Evolutionary conservation across 306 rosid genomes (phyloP).

Genomic region (Lotus japonicus): DNA sequence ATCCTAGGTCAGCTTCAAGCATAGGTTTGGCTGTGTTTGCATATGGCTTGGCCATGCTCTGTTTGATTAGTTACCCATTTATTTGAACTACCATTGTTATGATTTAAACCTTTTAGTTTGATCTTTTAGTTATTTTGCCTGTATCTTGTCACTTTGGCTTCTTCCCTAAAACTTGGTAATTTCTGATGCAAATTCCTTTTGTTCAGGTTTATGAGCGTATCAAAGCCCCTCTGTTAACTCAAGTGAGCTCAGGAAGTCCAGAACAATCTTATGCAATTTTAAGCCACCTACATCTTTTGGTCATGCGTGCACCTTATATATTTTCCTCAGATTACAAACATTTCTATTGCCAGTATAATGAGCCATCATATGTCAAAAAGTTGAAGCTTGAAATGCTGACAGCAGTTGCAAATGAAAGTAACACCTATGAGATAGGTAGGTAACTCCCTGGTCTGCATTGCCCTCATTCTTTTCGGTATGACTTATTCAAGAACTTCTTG

Average conservation of each 20-base stretch:
- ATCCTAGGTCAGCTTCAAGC: background rate
- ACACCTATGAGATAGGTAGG: conserved; percentile 95
- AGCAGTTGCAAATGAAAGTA: conserved; percentile 97
- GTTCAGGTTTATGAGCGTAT: conserved; percentile 93
- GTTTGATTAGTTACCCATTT: background rate
- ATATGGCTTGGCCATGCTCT: background rate
- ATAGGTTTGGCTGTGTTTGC: background rate
- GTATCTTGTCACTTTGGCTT: conserved; percentile 4
- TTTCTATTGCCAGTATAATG: conserved; percentile 98
- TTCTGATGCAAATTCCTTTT: conserved; percentile 25
- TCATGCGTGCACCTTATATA: conserved; percentile 97
- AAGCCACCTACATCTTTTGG: conserved; percentile 95
- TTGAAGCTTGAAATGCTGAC: conserved; percentile 99
- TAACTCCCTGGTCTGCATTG: background rate
- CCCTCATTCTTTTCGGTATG: conserved; percentile 5
- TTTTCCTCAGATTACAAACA: conserved; percentile 93
- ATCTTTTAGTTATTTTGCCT: conserved; percentile 5
- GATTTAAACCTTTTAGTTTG: conserved; percentile 3
- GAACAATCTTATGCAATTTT: conserved; percentile 97
- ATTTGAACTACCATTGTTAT: conserved; percentile 1
- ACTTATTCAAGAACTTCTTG: conserved; percentile 29
- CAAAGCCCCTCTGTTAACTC: conserved; percentile 94
- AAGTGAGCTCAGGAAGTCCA: conserved; percentile 98
- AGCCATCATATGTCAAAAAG: conserved; percentile 96
- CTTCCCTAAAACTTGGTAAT: conserved; percentile 10